Evolutionary conservation across 257 asterid species (phyloP), one percentile per base, ranked within the genome.

Genomic region (Ocimum tenuiflorum): DNA sequence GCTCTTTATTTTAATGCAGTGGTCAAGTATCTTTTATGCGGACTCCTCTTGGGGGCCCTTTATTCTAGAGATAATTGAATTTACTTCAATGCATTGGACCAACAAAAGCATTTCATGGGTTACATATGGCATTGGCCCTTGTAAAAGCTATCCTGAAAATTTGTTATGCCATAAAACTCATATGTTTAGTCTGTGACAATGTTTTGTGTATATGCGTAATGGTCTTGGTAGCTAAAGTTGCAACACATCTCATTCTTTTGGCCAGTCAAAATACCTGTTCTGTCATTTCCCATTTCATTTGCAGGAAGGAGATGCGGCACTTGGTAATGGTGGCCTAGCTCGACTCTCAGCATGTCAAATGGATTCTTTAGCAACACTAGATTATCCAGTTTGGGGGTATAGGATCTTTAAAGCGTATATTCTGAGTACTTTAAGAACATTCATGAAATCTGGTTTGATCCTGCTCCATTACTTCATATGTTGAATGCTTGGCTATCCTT

Each of bases 251-350:
- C n/a, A n/a, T n/a, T n/a, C n/a, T n/a, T n/a, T n/a, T n/a, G n/a
- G n/a, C n/a, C n/a, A n/a, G n/a, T n/a, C n/a, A n/a, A n/a, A n/a
- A n/a, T n/a, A 24, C 47, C 8, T 49, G 7, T 48, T 48, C 9
- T 4, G 11, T 49, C 23, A 45, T 45, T 60, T 49, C 31, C 10
- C 1, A 18, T 57, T 56, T 61, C 18, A 49, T 36, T 47, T 60
- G 42, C 71, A 75, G 81, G 86, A 78, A 75, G 86, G 83, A 67
- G 86, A 81, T 78, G 81, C 86, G 48, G 83, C 86, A 41, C 81
- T 81, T 41, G 86, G 83, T 47, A 81, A 81, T 67, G 83, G 86
- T 55, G 86, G 86, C 46, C 75, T 81, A 63, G 86, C 86, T 54
- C 79, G 83, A 48, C 80, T 81, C 61, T 74, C 83, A 58, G 83